A percentile compares a stretch with the other conserved stretches of the same genome.
phyloP scores from a whole-genome alignment of 2,329 filamentous ascomycete species.

The Penicillium sp. region DNA sequence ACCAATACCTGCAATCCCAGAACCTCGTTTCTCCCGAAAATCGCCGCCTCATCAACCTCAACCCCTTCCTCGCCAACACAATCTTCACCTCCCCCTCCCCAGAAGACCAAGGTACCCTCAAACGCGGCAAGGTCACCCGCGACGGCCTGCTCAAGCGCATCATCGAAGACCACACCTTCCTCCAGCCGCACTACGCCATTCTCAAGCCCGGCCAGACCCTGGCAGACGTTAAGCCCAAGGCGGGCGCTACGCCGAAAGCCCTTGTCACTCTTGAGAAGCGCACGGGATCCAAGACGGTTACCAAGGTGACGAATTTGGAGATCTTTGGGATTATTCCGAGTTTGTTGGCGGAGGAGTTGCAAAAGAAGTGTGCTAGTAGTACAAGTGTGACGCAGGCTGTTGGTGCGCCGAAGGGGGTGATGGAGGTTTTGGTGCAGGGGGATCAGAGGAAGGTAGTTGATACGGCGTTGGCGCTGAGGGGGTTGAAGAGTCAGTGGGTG shows the following conservation, averaged over 20 bases:
- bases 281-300: slow-evolving; percentile 67
- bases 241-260: slow-evolving; percentile 62
- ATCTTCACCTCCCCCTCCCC: slow-evolving; percentile 58
- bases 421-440: slow-evolving; percentile 70
- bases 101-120: slow-evolving; percentile 59
- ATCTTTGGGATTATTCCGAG: slow-evolving; percentile 62
- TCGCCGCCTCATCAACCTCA: slow-evolving; percentile 62
- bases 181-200: slow-evolving; percentile 61
- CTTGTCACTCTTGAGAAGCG: slow-evolving; percentile 63
- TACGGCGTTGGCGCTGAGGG: slow-evolving; percentile 61
- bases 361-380: slow-evolving; percentile 69
- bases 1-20: slow-evolving; percentile 61
- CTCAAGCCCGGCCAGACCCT: slow-evolving; percentile 46
- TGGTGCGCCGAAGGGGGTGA: slow-evolving; percentile 63
- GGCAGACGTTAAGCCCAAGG: slow-evolving; percentile 59
- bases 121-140: slow-evolving; percentile 60
- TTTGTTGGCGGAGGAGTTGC: slow-evolving; percentile 64
- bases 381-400: slow-evolving; percentile 64
- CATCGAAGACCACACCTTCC: slow-evolving; percentile 50
- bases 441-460: slow-evolving; percentile 64
- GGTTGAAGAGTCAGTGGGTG: slow-evolving; percentile 62
- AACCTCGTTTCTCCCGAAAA: slow-evolving; percentile 59
- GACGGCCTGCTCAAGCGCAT: slow-evolving; percentile 64
- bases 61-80: slow-evolving; percentile 64
- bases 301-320: slow-evolving; percentile 64